These are phyloP conservation scores for Penicillium hordei DNA, from an alignment of 2,329 filamentous ascomycete species.

Conservation along the genomic window DNA sequence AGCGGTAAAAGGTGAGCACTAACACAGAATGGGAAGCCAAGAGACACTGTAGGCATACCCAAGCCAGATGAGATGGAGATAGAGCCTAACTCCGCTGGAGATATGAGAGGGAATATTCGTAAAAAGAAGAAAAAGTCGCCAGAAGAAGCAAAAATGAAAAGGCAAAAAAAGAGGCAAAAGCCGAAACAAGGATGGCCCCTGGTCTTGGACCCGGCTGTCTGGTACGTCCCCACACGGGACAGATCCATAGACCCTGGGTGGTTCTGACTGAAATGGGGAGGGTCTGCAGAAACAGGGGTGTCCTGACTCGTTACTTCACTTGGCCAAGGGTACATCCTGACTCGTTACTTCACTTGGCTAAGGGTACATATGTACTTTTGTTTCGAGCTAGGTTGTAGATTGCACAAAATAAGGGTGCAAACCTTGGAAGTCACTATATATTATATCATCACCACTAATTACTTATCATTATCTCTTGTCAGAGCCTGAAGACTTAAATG, in stretches of 20 bases:
- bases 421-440: not conserved
- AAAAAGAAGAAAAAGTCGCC: not conserved
- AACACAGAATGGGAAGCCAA: not conserved
- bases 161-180: not conserved
- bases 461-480: not conserved
- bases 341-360: not conserved
- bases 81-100: not conserved
- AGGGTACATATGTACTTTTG: not conserved
- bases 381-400: not conserved
- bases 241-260: not conserved
- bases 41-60: not conserved
- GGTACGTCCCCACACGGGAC: constrained; percentile 3
- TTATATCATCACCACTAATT: not conserved
- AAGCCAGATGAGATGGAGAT: not conserved
- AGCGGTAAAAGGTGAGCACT: not conserved
- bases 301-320: not conserved
- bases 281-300: not conserved
- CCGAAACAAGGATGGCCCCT: not conserved
- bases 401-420: not conserved
- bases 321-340: not conserved
- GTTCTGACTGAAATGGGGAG: not conserved
- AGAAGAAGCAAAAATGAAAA: not conserved
- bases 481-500: not conserved
- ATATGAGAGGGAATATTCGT: not conserved
- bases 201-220: not conserved